Evolutionary conservation across 768 basidiomycete species (phyloP).

Genomic region (Tricholoma hemisulphureum): DNA sequence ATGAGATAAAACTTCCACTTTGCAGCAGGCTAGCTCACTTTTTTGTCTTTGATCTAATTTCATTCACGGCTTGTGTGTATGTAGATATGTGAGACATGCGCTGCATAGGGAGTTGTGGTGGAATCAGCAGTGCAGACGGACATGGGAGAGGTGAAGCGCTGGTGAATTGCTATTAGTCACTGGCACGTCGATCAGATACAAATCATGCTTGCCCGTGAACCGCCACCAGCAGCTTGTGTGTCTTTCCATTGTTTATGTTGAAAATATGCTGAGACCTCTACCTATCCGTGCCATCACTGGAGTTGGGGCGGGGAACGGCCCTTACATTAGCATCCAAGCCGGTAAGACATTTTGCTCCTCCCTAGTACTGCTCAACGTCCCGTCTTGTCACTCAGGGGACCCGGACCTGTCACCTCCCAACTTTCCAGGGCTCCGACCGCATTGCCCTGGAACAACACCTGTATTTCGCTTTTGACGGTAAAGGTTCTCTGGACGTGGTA

Average conservation of each 20-base stretch:
- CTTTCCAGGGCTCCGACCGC: constrained; percentile 60
- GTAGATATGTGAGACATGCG: neutral
- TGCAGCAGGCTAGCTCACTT: constrained; percentile 9
- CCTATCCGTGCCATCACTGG: constrained; percentile 69
- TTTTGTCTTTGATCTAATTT: constrained; percentile 5
- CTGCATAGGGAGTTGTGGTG: too few species aligned
- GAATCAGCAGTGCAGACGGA: too few species aligned
- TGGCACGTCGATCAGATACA: too few species aligned
- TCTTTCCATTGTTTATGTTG: constrained; percentile 30
- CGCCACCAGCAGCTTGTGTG: constrained; percentile 59
- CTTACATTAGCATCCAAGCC: constrained; percentile 47
- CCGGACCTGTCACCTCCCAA: neutral
- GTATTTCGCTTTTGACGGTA: constrained; percentile 58
- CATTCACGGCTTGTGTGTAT: neutral
- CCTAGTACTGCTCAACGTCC: neutral
- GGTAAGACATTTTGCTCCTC: constrained; percentile 12
- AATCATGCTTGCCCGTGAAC: too few species aligned
- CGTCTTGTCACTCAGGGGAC: neutral
- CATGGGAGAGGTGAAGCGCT: too few species aligned
- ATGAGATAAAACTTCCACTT: constrained; percentile 12
- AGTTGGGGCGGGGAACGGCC: constrained; percentile 65
- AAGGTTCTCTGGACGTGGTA: constrained; percentile 38
- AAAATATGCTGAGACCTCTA: constrained; percentile 33
- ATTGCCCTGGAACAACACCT: constrained; percentile 66
- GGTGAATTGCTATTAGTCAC: too few species aligned